Conservation (phyloP, 2,329 filamentous ascomycete genomes). For the Cladosporium sp. region DNA sequence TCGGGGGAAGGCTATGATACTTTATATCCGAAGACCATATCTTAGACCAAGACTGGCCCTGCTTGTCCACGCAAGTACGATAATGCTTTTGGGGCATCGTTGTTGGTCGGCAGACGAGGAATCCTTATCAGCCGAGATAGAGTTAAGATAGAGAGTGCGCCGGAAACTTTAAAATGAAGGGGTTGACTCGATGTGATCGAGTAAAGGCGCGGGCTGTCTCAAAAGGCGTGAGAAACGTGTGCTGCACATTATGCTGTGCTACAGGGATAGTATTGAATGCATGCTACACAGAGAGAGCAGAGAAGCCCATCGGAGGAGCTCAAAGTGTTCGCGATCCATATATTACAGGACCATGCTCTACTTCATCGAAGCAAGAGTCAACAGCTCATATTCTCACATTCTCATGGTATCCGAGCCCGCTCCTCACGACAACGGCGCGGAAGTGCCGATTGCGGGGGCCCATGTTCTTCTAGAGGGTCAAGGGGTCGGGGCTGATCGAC, state of each 20-base stretch:
- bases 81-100: slow-evolving; percentile 12
- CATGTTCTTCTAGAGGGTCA: background rate
- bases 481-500: slow-evolving; percentile 2
- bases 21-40: background rate
- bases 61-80: slow-evolving; percentile 1
- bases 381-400: background rate
- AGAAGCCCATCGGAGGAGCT: background rate
- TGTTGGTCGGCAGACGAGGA: slow-evolving; percentile 2
- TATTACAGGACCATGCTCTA: background rate
- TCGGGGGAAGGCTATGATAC: background rate
- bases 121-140: slow-evolving; percentile 25
- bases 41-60: background rate
- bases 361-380: background rate
- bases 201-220: slow-evolving; percentile 22
- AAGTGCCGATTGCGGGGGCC: slow-evolving; percentile 6
- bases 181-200: slow-evolving; percentile 32
- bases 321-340: background rate
- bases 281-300: background rate
- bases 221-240: background rate
- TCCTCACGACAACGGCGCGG: slow-evolving; percentile 1
- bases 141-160: slow-evolving; percentile 16
- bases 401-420: background rate
- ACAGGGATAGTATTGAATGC: background rate
- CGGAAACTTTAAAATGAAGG: background rate
- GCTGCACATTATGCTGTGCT: background rate